A percentile compares a stretch with the other conserved stretches of the same genome.
Evolutionary conservation across 306 rosid genomes (phyloP).

Genomic region (Fagus crenata): DNA sequence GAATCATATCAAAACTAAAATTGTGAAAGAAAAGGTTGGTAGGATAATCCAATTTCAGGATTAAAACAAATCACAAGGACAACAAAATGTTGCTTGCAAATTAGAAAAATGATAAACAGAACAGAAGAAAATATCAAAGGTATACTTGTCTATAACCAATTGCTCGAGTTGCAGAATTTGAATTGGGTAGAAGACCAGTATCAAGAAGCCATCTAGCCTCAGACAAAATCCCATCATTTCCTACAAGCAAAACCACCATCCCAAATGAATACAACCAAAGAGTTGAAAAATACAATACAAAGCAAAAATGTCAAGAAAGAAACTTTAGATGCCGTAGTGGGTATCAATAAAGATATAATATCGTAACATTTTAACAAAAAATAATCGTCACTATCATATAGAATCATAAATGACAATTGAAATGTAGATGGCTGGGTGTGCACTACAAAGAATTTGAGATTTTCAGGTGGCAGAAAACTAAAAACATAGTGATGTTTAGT

Average conservation of each 20-base stretch:
- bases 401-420: neutral
- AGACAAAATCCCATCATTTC: conserved; percentile 66
- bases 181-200: conserved; percentile 78
- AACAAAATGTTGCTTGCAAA: conserved; percentile 3
- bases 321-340: neutral
- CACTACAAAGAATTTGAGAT: conserved; percentile 3
- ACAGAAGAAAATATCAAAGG: conserved; percentile 10
- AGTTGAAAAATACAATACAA: conserved; percentile 4
- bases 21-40: neutral
- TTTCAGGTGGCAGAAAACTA: conserved; percentile 4
- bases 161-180: conserved; percentile 82
- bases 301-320: neutral
- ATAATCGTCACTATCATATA: neutral
- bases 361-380: conserved; percentile 4
- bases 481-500: conserved; percentile 11
- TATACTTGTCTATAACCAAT: conserved; percentile 93
- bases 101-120: conserved; percentile 17
- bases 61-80: neutral
- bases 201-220: conserved; percentile 92
- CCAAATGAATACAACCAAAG: conserved; percentile 16
- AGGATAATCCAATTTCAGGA: neutral
- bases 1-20: neutral
- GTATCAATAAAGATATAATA: neutral
- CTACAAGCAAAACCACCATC: conserved; percentile 43
- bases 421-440: neutral